Evolutionary conservation across 768 basidiomycete genomes (phyloP).

Genomic region (Tephrocybe sp.): DNA sequence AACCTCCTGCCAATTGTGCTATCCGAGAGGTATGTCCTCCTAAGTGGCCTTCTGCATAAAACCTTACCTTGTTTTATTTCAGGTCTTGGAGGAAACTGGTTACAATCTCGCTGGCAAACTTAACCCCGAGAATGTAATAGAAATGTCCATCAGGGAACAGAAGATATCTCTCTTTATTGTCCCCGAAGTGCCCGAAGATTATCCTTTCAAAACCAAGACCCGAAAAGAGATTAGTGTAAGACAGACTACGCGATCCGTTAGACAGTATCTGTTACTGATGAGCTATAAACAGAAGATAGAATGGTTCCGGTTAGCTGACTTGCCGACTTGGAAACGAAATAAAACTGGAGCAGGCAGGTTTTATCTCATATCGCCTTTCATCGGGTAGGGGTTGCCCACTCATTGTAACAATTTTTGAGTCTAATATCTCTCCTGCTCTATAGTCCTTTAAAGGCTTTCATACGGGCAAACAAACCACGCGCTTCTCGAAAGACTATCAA

Average conservation of each 20-base stretch:
- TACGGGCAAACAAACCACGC: slow-evolving; percentile 62
- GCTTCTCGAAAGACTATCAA: slow-evolving; percentile 37
- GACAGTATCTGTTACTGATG: slow-evolving; percentile 18
- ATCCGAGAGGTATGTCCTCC: slow-evolving; percentile 75
- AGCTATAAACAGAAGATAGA: slow-evolving; percentile 75
- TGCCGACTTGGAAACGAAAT: slow-evolving; percentile 91
- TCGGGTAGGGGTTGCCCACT: slow-evolving; percentile 67
- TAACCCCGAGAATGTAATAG: slow-evolving; percentile 68
- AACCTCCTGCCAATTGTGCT: slow-evolving; percentile 82
- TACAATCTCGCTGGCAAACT: slow-evolving; percentile 80
- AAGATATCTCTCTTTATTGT: slow-evolving; percentile 90
- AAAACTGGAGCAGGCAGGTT: slow-evolving; percentile 76
- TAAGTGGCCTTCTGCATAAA: not conserved
- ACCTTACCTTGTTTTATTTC: slow-evolving; percentile 11
- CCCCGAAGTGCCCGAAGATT: slow-evolving; percentile 84
- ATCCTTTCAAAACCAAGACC: slow-evolving; percentile 88
- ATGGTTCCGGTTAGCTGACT: slow-evolving; percentile 88
- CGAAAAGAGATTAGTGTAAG: slow-evolving; percentile 97
- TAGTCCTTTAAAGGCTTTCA: slow-evolving; percentile 67
- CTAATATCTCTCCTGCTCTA: slow-evolving; percentile 9
- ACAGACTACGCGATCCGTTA: not conserved
- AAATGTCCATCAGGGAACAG: slow-evolving; percentile 88
- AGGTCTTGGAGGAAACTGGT: slow-evolving; percentile 98
- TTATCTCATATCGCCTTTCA: slow-evolving; percentile 94
- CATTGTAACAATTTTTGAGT: not conserved